Conservation (phyloP, 2,329 filamentous ascomycete species). For the Leptographium wingfieldii region DNA sequence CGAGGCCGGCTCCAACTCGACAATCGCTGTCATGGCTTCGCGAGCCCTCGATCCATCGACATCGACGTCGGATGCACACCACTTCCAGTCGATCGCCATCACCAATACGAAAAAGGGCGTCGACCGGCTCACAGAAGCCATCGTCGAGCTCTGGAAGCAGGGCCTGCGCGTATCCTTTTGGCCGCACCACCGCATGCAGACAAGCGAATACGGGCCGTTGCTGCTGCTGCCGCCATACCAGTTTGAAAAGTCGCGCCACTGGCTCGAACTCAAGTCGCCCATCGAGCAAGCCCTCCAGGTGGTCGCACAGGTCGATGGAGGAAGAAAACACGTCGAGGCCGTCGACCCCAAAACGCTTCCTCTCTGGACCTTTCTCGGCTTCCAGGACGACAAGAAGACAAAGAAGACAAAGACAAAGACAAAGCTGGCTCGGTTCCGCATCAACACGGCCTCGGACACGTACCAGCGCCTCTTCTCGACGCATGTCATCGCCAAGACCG, state of each 20-base stretch:
- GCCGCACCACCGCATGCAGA: conserved; percentile 21
- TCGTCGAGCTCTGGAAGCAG: conserved; percentile 25
- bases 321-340: not conserved
- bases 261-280: conserved; percentile 17
- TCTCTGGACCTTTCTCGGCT: conserved; percentile 6
- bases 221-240: conserved; percentile 27
- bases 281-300: conserved; percentile 7
- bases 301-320: not conserved
- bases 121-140: conserved; percentile 15
- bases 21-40: conserved; percentile 21
- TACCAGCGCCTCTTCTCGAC: conserved; percentile 23
- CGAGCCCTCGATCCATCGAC: conserved; percentile 12
- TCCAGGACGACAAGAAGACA: conserved; percentile 5
- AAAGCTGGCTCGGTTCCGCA: conserved; percentile 22
- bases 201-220: conserved; percentile 5
- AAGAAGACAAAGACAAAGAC: not conserved
- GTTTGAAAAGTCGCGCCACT: conserved; percentile 25
- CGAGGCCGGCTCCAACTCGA: conserved; percentile 29
- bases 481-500: conserved; percentile 27
- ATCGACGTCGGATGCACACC: not conserved
- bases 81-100: conserved; percentile 16
- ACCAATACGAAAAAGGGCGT: conserved; percentile 11
- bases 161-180: conserved; percentile 25
- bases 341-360: conserved; percentile 3
- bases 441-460: conserved; percentile 24